Percentiles rank a stretch among this genome's conserved stretches.
These are phyloP conservation scores for Trichoderma parareesei DNA, from an alignment of 495 filamentous ascomycete species.

Conservation along the genomic window DNA sequence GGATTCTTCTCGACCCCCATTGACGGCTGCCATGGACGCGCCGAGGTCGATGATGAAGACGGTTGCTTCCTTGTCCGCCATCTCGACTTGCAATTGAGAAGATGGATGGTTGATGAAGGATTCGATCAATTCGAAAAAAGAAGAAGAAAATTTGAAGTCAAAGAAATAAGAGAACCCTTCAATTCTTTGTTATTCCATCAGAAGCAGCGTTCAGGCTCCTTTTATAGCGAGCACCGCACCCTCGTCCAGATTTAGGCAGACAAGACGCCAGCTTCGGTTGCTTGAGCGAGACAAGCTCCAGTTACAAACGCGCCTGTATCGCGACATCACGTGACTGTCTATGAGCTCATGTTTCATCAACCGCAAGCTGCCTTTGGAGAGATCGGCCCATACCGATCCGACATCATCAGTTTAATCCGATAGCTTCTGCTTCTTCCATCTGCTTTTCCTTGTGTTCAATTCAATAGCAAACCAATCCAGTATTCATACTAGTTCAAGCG, in stretches of 20 bases:
- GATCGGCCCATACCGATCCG: neutral
- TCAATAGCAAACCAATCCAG: neutral
- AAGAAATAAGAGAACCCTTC: neutral
- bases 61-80: conserved; percentile 92
- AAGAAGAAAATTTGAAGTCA: neutral
- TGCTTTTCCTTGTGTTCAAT: neutral
- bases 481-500: neutral
- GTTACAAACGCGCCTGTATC: conserved; percentile 6
- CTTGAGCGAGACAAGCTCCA: neutral
- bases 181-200: neutral
- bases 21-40: conserved; percentile 67
- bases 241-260: conserved; percentile 5
- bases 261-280: neutral
- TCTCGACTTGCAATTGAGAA: conserved; percentile 27
- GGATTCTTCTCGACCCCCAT: conserved; percentile 64
- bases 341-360: neutral
- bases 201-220: neutral
- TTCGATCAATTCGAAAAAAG: neutral
- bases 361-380: neutral
- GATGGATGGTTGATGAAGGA: neutral
- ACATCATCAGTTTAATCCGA: neutral
- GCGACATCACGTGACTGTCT: neutral
- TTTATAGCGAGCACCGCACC: neutral
- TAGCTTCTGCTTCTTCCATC: neutral
- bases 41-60: conserved; percentile 89